Evolutionary conservation across 768 basidiomycete genomes (phyloP).

Genomic region (Phlebiopsis gigantea): DNA sequence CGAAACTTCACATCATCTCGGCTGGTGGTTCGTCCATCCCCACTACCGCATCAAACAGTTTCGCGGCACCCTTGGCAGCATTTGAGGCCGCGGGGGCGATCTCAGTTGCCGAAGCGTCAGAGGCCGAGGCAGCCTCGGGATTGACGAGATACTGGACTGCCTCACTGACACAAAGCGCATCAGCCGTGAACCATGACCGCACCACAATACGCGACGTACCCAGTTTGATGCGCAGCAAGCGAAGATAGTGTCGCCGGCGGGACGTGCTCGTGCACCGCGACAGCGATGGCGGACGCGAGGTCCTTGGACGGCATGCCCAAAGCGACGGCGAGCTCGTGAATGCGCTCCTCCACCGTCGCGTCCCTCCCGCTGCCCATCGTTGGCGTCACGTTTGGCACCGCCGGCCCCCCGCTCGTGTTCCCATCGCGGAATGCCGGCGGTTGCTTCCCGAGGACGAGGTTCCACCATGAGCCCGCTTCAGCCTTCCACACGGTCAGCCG

Average conservation of each 20-base stretch:
- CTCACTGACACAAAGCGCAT: constrained; percentile 3
- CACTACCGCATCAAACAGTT: constrained; percentile 20
- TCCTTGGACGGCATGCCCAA: constrained; percentile 58
- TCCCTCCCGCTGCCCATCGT: constrained; percentile 4
- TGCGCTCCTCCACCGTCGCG: constrained; percentile 44
- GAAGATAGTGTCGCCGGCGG: constrained; percentile 58
- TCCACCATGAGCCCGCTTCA: constrained; percentile 62
- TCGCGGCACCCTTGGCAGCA: constrained; percentile 11
- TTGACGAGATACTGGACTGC: constrained; percentile 21
- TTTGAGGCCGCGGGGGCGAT: constrained; percentile 8
- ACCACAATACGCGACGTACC: constrained; percentile 16
- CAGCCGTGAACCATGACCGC: neutral
- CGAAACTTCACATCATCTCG: constrained; percentile 13
- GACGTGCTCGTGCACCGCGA: constrained; percentile 51
- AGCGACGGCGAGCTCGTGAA: constrained; percentile 55
- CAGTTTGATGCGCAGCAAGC: constrained; percentile 43
- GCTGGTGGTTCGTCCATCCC: constrained; percentile 25
- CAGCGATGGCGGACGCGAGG: constrained; percentile 59
- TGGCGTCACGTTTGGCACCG: constrained; percentile 2
- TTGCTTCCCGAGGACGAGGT: constrained; percentile 36
- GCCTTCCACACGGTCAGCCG: constrained; percentile 42
- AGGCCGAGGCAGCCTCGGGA: constrained; percentile 14
- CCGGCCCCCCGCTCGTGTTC: constrained; percentile 12
- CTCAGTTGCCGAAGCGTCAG: constrained; percentile 7
- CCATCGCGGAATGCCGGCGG: constrained; percentile 23